Evolutionary conservation across 768 basidiomycete species (phyloP), one percentile per base, ranked within the genome.

Genomic region (Clavaria fumosa): DNA sequence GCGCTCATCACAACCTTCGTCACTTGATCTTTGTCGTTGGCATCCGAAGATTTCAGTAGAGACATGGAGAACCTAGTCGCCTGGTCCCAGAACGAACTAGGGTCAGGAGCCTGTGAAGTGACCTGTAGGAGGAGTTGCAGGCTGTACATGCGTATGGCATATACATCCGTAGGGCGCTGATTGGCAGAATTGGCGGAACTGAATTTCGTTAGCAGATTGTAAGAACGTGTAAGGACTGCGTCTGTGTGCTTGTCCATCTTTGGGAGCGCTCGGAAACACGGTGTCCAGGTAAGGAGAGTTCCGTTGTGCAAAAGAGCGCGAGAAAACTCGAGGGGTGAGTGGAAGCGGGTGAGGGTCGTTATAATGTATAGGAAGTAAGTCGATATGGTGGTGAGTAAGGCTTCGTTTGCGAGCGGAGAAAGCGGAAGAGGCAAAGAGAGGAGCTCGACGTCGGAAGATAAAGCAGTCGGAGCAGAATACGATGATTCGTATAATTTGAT

Each of bases 1-100:
- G n/a, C n/a, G n/a, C n/a, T n/a, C n/a, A n/a, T n/a, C 3, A 79
- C 58, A 1, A 53, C 37, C 20, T 44, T 48, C 0, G 59, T 53
- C 2, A 55, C 55, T 5, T 58, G 58, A 22, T 55, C 53, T 36
- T 66, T 55, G 0, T 42, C 45, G 41, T 45, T 9, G 41, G 27
- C 34, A 50, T 44, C 0, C 52, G 48, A 31, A 1, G 58, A 49
- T 34, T 63, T 67, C 23, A 65, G 56, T 37, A 66, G 69, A n/a
- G 62, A 52, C 10, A 51, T 59, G 15, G 62, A 60, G 48, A 62
- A 70, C 44, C 68, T 74, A 40, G 61, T 60, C 19, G 52, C 62
- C 47, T 85, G 83, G 33, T 78, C 74, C 82, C 82, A 83, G 50
- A 84, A 78, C 0, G 64, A 66, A 33, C 59, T 58, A 2, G 74